These are phyloP conservation scores for Ascochyta lentis DNA, from an alignment of 2,329 filamentous ascomycete genomes.

Conservation along the genomic window DNA sequence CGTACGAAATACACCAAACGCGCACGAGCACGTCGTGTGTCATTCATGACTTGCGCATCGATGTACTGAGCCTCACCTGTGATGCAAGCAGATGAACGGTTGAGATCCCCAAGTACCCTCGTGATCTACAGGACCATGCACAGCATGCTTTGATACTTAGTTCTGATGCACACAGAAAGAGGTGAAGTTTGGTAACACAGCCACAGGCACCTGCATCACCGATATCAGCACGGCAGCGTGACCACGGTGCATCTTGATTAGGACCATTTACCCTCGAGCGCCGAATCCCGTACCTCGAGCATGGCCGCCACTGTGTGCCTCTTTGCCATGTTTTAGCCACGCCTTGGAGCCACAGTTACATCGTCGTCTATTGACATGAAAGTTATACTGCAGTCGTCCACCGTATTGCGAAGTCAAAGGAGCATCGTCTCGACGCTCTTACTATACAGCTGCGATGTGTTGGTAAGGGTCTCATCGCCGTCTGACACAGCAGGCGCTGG, in stretches of 20 bases:
- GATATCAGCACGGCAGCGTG: not conserved
- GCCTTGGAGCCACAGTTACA: not conserved
- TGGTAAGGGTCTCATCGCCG: not conserved
- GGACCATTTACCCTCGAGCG: not conserved
- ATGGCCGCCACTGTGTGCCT: not conserved
- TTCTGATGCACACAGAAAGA: not conserved
- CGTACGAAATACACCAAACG: not conserved
- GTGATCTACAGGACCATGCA: not conserved
- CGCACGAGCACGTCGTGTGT: not conserved
- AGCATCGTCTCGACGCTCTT: not conserved
- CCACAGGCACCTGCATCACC: not conserved
- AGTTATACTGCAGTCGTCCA: not conserved
- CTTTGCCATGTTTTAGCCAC: not conserved
- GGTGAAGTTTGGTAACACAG: not conserved
- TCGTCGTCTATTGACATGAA: not conserved
- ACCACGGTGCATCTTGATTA: not conserved
- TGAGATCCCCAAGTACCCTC: not conserved
- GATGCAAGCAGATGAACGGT: not conserved
- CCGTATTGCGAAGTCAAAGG: not conserved
- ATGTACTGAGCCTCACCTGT: not conserved
- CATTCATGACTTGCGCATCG: not conserved
- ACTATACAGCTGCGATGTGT: not conserved
- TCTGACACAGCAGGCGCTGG: not conserved
- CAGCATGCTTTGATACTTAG: not conserved
- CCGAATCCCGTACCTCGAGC: constrained; percentile 3